Evolutionary conservation across 73 alveolate genomes (phyloP), one percentile per base, ranked within the genome.

Genomic region (Paramecium caudatum): DNA sequence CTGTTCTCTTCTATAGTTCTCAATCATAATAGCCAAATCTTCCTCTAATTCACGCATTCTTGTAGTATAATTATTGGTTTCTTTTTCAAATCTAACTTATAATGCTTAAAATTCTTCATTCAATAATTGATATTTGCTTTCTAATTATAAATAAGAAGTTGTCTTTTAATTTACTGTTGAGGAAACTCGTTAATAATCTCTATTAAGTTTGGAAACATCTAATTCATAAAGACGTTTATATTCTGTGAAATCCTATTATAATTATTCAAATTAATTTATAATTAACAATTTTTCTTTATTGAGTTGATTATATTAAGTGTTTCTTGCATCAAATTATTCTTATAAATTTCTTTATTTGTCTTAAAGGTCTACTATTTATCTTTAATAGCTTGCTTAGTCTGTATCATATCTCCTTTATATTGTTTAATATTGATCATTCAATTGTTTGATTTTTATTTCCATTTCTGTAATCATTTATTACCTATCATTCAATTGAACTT

Each of bases 61-160:
- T 43, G 30, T 55, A 10, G 80, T 55, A 10, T 55, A 55, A 55
- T 55, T 55, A 55, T 55, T 55, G 3, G 80, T 55, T 55, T 55
- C 80, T 27, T 55, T 55, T 21, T 55, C 80, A 23, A 55, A 55
- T 55, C 80, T 55, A 19, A 55, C 80, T 21, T 55, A 23, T 10
- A 55, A 55, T 3, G 80, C 80, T 55, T 55, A 23, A 10, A 55
- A 55, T 55, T 55, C 80, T 23, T 55, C 80, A 55, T 55, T 55
- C 25, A 55, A 55, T 10, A 55, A 55, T 27, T 55, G 16, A 55
- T 55, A 55, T 10, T 21, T 55, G 8, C 80, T 43, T 55, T 55
- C 80, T 10, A 55, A 55, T 55, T 55, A 23, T 5, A 55, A 27
- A 55, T 55, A 55, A 55, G 80, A 55, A 27, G 23, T 27, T 16